A percentile compares a stretch with the other conserved stretches of the same genome.
phyloP scores from a whole-genome alignment of 179 eudicot genomes.

The Vitellaria paradoxa region DNA sequence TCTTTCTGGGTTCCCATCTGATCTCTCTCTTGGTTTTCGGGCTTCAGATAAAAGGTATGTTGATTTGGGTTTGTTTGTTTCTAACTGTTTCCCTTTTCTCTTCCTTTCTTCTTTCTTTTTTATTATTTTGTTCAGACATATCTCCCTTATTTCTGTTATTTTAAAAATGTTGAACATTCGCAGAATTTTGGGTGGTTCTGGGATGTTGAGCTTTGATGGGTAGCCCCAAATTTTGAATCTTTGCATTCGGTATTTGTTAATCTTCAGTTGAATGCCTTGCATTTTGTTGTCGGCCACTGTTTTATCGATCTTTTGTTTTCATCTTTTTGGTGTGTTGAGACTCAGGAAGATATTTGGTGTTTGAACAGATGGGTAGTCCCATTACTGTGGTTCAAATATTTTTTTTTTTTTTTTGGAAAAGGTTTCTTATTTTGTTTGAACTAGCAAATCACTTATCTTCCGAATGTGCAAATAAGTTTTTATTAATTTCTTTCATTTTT shows the following conservation, averaged over 20 bases:
- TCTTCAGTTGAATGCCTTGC: slow-evolving; percentile 5
- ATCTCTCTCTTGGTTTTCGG: slow-evolving; percentile 11
- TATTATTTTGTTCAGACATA: not conserved
- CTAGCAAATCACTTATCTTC: not conserved
- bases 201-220: not conserved
- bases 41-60: slow-evolving; percentile 20
- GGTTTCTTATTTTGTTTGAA: not conserved
- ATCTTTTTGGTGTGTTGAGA: not conserved
- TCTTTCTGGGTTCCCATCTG: slow-evolving; percentile 12
- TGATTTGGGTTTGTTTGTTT: slow-evolving; percentile 21
- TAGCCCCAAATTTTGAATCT: not conserved
- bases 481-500: not conserved
- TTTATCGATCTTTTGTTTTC: slow-evolving; percentile 7
- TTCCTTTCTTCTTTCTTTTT: too few species aligned
- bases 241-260: not conserved
- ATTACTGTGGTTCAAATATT: not conserved
- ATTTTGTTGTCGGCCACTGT: slow-evolving; percentile 13
- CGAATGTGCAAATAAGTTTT: not conserved
- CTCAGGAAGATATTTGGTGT: slow-evolving; percentile 13
- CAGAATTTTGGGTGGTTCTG: not conserved
- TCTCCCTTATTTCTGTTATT: not conserved
- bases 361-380: slow-evolving; percentile 11
- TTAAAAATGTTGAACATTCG: not conserved
- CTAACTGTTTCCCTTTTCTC: not conserved
- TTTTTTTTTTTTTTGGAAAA: not conserved